These are phyloP conservation scores for Trapa incisa DNA, from an alignment of 345 rosid genomes.

Conservation along the genomic window DNA sequence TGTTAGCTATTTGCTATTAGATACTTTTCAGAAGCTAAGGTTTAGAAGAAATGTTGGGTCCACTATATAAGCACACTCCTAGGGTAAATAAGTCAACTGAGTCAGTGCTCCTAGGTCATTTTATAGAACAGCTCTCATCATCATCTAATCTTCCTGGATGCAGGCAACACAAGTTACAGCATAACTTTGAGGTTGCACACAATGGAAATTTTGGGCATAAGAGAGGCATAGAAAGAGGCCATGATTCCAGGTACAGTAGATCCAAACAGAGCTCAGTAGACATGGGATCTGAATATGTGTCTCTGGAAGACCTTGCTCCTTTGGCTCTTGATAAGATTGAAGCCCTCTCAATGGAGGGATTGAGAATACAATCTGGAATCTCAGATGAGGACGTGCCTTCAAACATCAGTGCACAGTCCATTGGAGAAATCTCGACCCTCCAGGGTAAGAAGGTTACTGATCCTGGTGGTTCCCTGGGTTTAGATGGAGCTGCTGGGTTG, in stretches of 20 bases:
- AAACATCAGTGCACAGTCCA: slow-evolving; percentile 52
- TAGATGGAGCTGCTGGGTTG: slow-evolving; percentile 82
- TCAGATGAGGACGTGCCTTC: slow-evolving; percentile 58
- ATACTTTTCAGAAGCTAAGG: neutral
- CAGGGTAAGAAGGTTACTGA: slow-evolving; percentile 46
- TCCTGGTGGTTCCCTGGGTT: slow-evolving; percentile 45
- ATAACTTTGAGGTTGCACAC: slow-evolving; percentile 24
- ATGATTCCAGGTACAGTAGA: slow-evolving; percentile 26
- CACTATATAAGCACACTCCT: too few relatives aligned
- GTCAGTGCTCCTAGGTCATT: neutral
- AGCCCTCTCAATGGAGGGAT: slow-evolving; percentile 89
- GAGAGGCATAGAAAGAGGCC: slow-evolving; percentile 24
- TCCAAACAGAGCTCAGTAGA: slow-evolving; percentile 22
- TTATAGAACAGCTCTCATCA: neutral
- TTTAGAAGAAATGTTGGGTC: too few relatives aligned
- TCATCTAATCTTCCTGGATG: slow-evolving; percentile 10
- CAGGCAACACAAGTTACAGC: slow-evolving; percentile 41
- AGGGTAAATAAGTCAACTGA: neutral
- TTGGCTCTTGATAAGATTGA: slow-evolving; percentile 96
- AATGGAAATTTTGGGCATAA: slow-evolving; percentile 21
- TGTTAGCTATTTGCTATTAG: neutral
- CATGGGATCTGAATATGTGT: slow-evolving; percentile 57
- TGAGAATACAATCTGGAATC: slow-evolving; percentile 89
- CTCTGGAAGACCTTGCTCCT: slow-evolving; percentile 94
- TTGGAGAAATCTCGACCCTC: slow-evolving; percentile 64